Conservation (phyloP, 2,329 filamentous ascomycete species). For the Phyllosticta capitalensis region DNA sequence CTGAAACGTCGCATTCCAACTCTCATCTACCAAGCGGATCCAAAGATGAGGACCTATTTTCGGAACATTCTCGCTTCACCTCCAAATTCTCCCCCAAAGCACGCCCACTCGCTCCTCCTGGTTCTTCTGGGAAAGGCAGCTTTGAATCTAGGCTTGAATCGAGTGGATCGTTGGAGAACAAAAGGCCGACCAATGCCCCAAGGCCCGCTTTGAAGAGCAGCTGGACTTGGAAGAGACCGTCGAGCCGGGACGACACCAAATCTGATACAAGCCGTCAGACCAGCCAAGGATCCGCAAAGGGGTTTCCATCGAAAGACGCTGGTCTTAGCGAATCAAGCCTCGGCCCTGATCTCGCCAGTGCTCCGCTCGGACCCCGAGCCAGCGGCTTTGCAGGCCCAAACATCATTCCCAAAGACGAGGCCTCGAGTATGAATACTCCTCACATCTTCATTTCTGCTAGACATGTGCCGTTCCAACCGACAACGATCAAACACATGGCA, state of each 20-base stretch:
- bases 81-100: not conserved
- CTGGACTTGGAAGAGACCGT: not conserved
- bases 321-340: not conserved
- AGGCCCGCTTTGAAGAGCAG: not conserved
- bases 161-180: not conserved
- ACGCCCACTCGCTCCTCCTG: not conserved
- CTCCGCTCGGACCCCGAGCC: not conserved
- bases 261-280: not conserved
- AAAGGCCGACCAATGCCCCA: not conserved
- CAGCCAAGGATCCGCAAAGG: not conserved
- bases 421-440: not conserved
- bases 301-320: not conserved
- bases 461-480: not conserved
- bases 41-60: no score
- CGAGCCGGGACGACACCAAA: not conserved
- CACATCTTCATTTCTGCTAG: conserved; percentile 7
- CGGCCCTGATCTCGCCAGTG: not conserved
- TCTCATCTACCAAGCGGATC: no score
- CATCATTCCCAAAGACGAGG: not conserved
- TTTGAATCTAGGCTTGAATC: not conserved
- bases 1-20: no score
- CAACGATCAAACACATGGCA: not conserved
- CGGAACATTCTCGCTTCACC: no score
- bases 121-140: not conserved
- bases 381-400: not conserved